A percentile compares a stretch with the other conserved stretches of the same genome.
phyloP scores from a whole-genome alignment of 805 yeast genomes.

The Isabelozyma pseudorhagii region DNA sequence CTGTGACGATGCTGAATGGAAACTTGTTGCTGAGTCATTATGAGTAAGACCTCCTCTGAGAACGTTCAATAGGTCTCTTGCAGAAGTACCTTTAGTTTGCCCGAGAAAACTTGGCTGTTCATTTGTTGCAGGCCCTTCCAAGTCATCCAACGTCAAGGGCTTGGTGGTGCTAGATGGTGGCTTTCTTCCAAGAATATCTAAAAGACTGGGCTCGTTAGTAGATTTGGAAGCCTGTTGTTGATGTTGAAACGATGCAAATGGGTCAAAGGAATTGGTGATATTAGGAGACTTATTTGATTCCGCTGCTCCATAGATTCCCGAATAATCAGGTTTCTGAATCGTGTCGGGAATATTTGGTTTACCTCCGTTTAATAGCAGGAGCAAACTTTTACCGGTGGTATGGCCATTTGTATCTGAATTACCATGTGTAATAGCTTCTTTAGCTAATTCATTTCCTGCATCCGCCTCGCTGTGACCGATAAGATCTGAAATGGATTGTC shows the following conservation, averaged over 20 bases:
- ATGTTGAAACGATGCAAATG: not conserved
- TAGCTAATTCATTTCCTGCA: no score
- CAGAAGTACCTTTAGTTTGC: conserved; percentile 11
- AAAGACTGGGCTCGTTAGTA: conserved; percentile 6
- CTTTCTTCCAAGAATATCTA: conserved; percentile 7
- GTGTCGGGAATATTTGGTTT: not conserved
- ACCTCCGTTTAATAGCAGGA: conserved; percentile 17
- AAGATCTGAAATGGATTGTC: conserved; percentile 15
- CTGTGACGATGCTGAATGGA: conserved; percentile 1
- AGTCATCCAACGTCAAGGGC: conserved; percentile 7
- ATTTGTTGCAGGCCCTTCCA: not conserved
- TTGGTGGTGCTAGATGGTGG: conserved; percentile 1
- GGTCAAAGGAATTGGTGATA: not conserved
- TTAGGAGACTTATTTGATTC: conserved; percentile 1
- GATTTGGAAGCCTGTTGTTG: not conserved
- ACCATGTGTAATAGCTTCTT: no score
- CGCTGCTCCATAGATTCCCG: conserved; percentile 1
- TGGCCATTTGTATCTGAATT: not conserved
- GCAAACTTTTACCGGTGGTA: conserved; percentile 14
- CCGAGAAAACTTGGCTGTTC: not conserved
- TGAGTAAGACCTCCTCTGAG: conserved; percentile 12
- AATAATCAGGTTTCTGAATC: not conserved
- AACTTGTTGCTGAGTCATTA: not conserved
- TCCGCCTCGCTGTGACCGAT: not conserved
- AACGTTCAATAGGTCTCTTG: conserved; percentile 17